Conservation (phyloP, 441 rosid species). For the Mallotus repandus region DNA sequence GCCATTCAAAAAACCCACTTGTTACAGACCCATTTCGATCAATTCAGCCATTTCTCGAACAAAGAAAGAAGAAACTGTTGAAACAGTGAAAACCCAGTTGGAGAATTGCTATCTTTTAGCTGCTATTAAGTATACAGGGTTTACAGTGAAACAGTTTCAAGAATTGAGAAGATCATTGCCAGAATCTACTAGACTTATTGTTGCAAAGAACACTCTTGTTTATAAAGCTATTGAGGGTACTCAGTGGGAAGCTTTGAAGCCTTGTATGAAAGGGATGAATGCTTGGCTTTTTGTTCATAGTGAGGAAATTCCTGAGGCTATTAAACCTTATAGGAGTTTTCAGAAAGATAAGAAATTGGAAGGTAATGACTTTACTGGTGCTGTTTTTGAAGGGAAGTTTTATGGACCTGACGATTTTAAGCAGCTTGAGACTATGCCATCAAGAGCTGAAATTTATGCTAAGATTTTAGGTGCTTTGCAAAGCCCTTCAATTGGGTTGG, state of each 20-base stretch:
- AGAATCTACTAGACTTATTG: constrained; percentile 60
- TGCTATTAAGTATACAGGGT: constrained; percentile 68
- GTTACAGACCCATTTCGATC: constrained; percentile 37
- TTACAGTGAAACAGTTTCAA: constrained; percentile 84
- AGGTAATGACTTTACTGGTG: constrained; percentile 73
- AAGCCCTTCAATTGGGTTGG: constrained; percentile 65
- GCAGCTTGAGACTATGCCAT: constrained; percentile 72
- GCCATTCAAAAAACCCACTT: constrained; percentile 19
- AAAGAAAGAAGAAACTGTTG: constrained; percentile 77
- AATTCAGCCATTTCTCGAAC: constrained; percentile 65
- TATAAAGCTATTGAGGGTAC: constrained; percentile 91
- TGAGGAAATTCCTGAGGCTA: constrained; percentile 83
- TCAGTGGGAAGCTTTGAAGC: constrained; percentile 71
- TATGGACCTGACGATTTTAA: constrained; percentile 77
- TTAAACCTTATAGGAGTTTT: constrained; percentile 80
- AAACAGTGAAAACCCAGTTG: constrained; percentile 62
- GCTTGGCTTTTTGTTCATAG: constrained; percentile 88
- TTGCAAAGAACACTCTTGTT: constrained; percentile 87
- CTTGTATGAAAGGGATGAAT: constrained; percentile 97
- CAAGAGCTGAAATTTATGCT: constrained; percentile 81
- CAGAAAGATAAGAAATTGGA: constrained; percentile 76
- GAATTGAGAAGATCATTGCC: constrained; percentile 72
- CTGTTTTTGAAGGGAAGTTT: constrained; percentile 86
- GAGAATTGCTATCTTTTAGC: constrained; percentile 82
- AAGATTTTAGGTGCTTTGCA: constrained; percentile 76